Evolutionary conservation across 495 filamentous ascomycete genomes (phyloP).

Genomic region (Neurospora sp.): DNA sequence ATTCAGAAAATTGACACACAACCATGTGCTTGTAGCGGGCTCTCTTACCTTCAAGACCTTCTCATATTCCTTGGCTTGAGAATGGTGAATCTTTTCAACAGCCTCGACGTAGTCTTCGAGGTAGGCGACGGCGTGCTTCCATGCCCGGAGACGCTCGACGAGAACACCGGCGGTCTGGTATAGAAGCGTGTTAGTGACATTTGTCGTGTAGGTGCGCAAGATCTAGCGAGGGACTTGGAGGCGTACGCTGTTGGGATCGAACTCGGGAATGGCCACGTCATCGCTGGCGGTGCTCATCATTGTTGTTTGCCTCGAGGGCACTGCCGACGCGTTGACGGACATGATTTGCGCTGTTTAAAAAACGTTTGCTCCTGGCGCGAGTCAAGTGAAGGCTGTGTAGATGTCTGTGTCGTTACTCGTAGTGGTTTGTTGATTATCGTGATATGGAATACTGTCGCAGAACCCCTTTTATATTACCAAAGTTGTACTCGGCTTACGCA

Average conservation of each 20-base stretch:
- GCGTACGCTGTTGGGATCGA: constrained; percentile 68
- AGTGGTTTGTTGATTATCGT: neutral
- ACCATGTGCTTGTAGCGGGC: neutral
- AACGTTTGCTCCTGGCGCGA: neutral
- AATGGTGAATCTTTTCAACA: constrained; percentile 74
- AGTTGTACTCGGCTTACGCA: neutral
- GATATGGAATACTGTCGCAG: neutral
- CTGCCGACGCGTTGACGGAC: constrained; percentile 5
- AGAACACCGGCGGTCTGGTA: constrained; percentile 63
- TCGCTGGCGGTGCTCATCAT: constrained; percentile 41
- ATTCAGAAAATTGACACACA: neutral
- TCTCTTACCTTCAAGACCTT: constrained; percentile 71
- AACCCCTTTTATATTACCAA: neutral
- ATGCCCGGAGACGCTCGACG: constrained; percentile 76
- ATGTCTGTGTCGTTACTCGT: neutral
- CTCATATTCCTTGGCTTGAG: constrained; percentile 89
- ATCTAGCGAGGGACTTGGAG: neutral
- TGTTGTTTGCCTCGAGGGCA: constrained; percentile 50
- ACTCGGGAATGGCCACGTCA: constrained; percentile 54
- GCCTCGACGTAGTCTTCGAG: constrained; percentile 79
- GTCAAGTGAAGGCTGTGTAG: neutral
- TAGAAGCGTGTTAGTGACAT: neutral
- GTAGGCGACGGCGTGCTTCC: constrained; percentile 88
- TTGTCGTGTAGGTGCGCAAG: neutral
- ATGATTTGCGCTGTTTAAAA: neutral